Evolutionary conservation across 2,329 filamentous ascomycete genomes (phyloP).

Genomic region (Diplodia sapinea): DNA sequence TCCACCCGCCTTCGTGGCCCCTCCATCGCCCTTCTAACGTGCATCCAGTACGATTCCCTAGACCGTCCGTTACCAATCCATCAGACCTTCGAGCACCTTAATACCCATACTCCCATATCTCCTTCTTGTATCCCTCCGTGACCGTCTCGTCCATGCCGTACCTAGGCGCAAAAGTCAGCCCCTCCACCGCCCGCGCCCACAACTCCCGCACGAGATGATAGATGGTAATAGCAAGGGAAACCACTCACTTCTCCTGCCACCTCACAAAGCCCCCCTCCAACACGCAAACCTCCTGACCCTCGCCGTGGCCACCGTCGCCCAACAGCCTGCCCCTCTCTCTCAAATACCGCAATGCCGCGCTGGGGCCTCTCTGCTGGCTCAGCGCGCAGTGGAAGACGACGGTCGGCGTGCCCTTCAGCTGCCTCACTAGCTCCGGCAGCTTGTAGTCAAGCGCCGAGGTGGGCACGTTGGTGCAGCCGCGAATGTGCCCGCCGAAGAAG

Average conservation of each 20-base stretch:
- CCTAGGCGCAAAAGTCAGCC: slow-evolving; percentile 37
- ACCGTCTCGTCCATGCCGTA: slow-evolving; percentile 78
- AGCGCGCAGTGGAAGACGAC: slow-evolving; percentile 96
- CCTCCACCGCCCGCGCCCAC: not conserved
- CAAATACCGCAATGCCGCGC: slow-evolving; percentile 80
- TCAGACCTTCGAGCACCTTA: not conserved
- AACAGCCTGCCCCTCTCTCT: slow-evolving; percentile 67
- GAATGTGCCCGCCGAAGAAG: slow-evolving; percentile 89
- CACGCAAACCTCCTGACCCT: slow-evolving; percentile 74
- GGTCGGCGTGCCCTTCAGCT: slow-evolving; percentile 74
- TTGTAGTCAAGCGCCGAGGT: slow-evolving; percentile 73
- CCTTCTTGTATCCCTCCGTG: slow-evolving; percentile 83
- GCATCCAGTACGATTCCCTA: slow-evolving; percentile 25
- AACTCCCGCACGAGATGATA: not conserved
- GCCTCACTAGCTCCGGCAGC: slow-evolving; percentile 82
- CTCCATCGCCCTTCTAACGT: slow-evolving; percentile 18
- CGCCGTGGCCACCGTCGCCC: slow-evolving; percentile 35
- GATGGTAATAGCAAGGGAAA: not conserved
- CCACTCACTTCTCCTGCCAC: slow-evolving; percentile 77
- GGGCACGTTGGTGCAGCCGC: slow-evolving; percentile 76
- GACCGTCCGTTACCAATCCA: slow-evolving; percentile 12
- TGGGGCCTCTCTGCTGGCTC: slow-evolving; percentile 87
- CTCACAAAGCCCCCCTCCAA: slow-evolving; percentile 82
- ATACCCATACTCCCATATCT: slow-evolving; percentile 74
- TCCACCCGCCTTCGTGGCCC: not conserved